Base-by-base conservation (phyloP, 768 basidiomycete genomes). In the Cyclocybe cylindracea region DNA sequence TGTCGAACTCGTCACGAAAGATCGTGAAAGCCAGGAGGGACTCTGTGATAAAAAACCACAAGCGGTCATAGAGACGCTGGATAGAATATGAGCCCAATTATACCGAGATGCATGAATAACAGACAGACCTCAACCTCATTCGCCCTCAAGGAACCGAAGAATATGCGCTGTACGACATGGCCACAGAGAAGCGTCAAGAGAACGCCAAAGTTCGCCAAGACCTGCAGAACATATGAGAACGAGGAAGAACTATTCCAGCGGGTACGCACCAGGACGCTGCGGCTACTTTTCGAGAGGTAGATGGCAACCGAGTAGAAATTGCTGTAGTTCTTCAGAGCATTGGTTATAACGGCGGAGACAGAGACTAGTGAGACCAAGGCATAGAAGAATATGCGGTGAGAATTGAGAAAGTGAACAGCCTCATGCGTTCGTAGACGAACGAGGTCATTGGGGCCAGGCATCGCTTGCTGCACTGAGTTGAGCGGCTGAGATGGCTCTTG, bases 21-120 rank as follows among this genome's bases (percentile, higher is more conserved):
- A 98, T 98, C 34, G 97, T 97, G 66, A 98, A 89, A 0, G 97
- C 96, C 45, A 99, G 76, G 34, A 99, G 77, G 6, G 93, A 95
- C 67, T 99, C 97, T 1, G 97, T 98, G 44, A 98, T 82, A 71
- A 97, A 97, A 74, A 95, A 94, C 96, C 97, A 98, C 31, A 93
- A 82, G 57, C 92, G 82, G 66, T 98, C 96, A 67, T 98, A 97
- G 1, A 99, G 78, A 29, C 95, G 88, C 96, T 99, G 13, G 48
- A 32, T n/a, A 49, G 32, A 24, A 5, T 24, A 24, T 24, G 24
- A 24, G 3, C 31, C 16, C 8, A 19, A 31, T 35, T 35, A 33
- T 18, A 38, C n/a, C 10, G 47, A 48, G n/a, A 40, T 44, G 38
- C 43, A 33, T 46, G 33, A 41, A 5, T 29, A 35, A 34, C 6